phyloP scores from a whole-genome alignment of 2,329 filamentous ascomycete species.

The Cadophora sp. region DNA sequence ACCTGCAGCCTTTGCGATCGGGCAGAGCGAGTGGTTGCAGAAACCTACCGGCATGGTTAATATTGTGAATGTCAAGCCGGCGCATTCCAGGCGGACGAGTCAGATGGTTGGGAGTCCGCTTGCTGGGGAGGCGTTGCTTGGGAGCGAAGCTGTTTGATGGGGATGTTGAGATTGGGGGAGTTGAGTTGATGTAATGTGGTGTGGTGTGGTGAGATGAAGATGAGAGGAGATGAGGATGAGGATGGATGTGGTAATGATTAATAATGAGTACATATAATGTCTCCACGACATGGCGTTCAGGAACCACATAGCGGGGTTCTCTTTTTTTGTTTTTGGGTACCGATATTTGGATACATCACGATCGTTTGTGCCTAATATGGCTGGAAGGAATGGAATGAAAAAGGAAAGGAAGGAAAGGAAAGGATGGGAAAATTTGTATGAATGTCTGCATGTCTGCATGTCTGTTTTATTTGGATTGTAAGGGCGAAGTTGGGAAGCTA shows the following conservation, averaged over 20 bases:
- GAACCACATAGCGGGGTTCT: neutral
- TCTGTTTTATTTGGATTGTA: too few relatives aligned
- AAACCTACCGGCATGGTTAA: neutral
- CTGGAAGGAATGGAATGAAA: too few relatives aligned
- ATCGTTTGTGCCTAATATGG: neutral
- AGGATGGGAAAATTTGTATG: neutral
- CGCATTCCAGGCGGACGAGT: constrained; percentile 5
- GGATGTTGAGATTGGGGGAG: too few relatives aligned
- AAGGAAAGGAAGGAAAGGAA: neutral
- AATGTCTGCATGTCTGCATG: neutral
- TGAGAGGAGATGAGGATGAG: neutral
- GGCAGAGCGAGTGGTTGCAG: constrained; percentile 16
- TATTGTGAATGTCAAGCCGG: constrained; percentile 7
- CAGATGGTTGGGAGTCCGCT: constrained; percentile 7
- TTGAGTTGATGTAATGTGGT: neutral
- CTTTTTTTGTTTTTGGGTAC: too few relatives aligned
- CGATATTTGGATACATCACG: neutral
- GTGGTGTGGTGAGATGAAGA: neutral
- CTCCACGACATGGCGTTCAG: constrained; percentile 4
- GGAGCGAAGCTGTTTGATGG: neutral
- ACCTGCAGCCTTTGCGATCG: neutral
- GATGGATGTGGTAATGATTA: constrained; percentile 4
- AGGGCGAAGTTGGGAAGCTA: too few relatives aligned
- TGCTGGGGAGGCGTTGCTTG: neutral
- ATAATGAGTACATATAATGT: neutral